A percentile compares a stretch with the other conserved stretches of the same genome.
Conservation (phyloP, 2,329 filamentous ascomycete species). For the Trichoderma guizhouense region DNA sequence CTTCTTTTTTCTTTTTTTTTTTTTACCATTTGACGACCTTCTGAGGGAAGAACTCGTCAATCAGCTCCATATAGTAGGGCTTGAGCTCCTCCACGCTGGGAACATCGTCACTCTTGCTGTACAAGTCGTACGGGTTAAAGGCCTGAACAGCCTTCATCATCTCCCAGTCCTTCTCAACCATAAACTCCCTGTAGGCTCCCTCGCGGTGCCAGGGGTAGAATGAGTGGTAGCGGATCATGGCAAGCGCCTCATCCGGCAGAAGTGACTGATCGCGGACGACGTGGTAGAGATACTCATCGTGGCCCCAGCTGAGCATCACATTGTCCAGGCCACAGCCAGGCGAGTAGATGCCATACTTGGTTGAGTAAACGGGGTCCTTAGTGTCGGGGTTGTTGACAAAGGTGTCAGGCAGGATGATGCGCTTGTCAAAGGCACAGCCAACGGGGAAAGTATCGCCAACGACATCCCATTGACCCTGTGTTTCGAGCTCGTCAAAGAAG, state of each 20-base stretch:
- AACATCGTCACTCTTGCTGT: slow-evolving; percentile 84
- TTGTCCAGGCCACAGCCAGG: slow-evolving; percentile 80
- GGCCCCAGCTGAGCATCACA: slow-evolving; percentile 86
- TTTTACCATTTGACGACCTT: slow-evolving; percentile 38
- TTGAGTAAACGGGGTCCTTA: slow-evolving; percentile 67
- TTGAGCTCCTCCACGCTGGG: slow-evolving; percentile 75
- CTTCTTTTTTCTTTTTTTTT: neutral
- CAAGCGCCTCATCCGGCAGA: slow-evolving; percentile 76
- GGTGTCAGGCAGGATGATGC: slow-evolving; percentile 77
- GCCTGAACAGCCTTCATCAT: slow-evolving; percentile 79
- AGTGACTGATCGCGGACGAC: slow-evolving; percentile 79
- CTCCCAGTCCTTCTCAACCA: slow-evolving; percentile 75
- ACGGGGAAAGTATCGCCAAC: slow-evolving; percentile 84
- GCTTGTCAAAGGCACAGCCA: slow-evolving; percentile 69
- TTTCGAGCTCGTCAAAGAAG: slow-evolving; percentile 63
- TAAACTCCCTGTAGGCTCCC: slow-evolving; percentile 76
- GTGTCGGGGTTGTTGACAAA: slow-evolving; percentile 76
- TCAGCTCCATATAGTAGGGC: slow-evolving; percentile 44
- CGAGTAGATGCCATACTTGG: slow-evolving; percentile 75
- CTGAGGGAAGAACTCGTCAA: slow-evolving; percentile 43
- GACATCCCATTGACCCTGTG: slow-evolving; percentile 89
- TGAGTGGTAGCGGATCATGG: slow-evolving; percentile 90
- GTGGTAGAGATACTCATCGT: slow-evolving; percentile 85
- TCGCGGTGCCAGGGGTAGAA: slow-evolving; percentile 91
- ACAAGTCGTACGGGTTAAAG: slow-evolving; percentile 89